These are phyloP conservation scores for Mortierella sp. DNA, from an alignment of 371 early-diverging fungal species.

Conservation along the genomic window DNA sequence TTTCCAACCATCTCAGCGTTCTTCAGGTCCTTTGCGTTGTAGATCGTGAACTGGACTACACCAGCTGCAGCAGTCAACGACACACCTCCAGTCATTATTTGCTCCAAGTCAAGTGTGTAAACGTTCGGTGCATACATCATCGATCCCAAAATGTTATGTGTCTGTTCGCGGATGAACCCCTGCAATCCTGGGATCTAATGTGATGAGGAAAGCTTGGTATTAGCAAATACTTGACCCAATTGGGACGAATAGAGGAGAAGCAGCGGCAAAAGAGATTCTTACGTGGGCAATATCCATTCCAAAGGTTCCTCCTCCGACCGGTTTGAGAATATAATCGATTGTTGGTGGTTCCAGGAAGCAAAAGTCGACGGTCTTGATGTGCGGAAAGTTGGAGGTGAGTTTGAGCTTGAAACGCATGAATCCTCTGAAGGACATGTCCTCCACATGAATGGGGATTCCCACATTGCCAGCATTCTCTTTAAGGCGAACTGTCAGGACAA, in stretches of 20 bases:
- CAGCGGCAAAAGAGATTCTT: slow-evolving; percentile 23
- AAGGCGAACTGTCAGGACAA: slow-evolving; percentile 91
- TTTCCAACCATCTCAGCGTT: slow-evolving; percentile 82
- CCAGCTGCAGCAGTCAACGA: slow-evolving; percentile 75
- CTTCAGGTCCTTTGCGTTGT: slow-evolving; percentile 79
- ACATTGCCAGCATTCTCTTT: slow-evolving; percentile 91
- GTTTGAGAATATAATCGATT: slow-evolving; percentile 94
- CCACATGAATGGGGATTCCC: slow-evolving; percentile 91
- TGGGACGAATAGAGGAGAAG: not conserved
- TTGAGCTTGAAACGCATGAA: slow-evolving; percentile 83
- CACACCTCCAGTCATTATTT: slow-evolving; percentile 79
- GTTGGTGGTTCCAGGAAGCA: slow-evolving; percentile 90
- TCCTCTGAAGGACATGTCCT: slow-evolving; percentile 92
- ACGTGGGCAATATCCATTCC: slow-evolving; percentile 85
- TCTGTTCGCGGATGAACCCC: slow-evolving; percentile 83
- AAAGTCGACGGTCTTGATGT: slow-evolving; percentile 87
- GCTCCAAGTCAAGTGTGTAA: slow-evolving; percentile 85
- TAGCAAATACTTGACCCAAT: not conserved
- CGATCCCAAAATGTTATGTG: slow-evolving; percentile 76
- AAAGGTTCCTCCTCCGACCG: slow-evolving; percentile 88
- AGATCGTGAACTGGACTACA: slow-evolving; percentile 83
- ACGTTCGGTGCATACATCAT: slow-evolving; percentile 90
- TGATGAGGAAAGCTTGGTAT: slow-evolving; percentile 5
- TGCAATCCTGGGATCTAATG: slow-evolving; percentile 82
- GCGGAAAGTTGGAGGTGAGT: slow-evolving; percentile 87